Percentiles rank a stretch among this genome's conserved stretches.
These are phyloP conservation scores for Didymella sp. DNA, from an alignment of 2,329 filamentous ascomycete species.

Conservation along the genomic window DNA sequence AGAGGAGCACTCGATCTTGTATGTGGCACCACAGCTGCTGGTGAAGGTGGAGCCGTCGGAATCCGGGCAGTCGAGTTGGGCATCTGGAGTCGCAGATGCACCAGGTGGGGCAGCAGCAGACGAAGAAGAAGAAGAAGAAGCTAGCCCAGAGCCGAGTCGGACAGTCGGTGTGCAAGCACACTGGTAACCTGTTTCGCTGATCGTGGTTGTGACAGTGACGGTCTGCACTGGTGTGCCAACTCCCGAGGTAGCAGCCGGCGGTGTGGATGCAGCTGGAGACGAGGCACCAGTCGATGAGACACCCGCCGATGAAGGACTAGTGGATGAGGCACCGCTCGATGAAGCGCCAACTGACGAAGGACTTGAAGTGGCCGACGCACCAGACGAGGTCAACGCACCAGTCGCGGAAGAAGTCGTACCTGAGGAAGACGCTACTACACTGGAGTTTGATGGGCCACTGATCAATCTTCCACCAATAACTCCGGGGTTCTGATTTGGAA, in stretches of 20 bases:
- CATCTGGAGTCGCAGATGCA: neutral
- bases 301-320: neutral
- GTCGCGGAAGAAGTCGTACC: neutral
- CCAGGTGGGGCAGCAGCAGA: neutral
- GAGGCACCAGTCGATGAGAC: neutral
- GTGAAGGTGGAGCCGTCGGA: constrained; percentile 23
- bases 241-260: neutral
- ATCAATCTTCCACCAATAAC: constrained; percentile 28
- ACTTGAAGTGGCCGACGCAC: neutral
- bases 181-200: constrained; percentile 14
- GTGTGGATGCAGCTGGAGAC: neutral
- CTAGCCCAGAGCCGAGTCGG: neutral
- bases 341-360: neutral
- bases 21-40: constrained; percentile 27
- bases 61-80: constrained; percentile 23
- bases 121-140: no score
- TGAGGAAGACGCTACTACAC: constrained; percentile 1
- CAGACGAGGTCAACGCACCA: neutral
- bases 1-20: constrained; percentile 30
- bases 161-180: constrained; percentile 21
- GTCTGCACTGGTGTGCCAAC: constrained; percentile 8
- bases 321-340: neutral
- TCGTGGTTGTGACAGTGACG: constrained; percentile 22
- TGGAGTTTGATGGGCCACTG: neutral
- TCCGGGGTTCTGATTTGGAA: constrained; percentile 6